Base-by-base conservation (phyloP, 2,329 filamentous ascomycete genomes). In the Coniosporium tulheliwenetii region DNA sequence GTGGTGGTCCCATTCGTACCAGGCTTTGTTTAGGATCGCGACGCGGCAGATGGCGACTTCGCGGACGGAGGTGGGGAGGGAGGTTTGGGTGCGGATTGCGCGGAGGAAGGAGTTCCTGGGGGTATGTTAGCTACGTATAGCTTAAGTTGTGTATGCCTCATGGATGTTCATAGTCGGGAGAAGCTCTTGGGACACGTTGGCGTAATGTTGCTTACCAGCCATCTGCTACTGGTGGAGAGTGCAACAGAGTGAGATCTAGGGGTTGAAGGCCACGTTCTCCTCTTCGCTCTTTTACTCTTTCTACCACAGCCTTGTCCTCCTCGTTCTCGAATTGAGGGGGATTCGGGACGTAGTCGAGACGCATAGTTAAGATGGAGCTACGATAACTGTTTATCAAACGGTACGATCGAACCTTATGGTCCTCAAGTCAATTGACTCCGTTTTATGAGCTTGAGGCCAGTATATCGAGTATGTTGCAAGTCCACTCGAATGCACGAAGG, bases 1-100 rank as follows among this genome's bases (percentile, higher is more conserved):
- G 55, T 93, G 85, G 41, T 84, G 75, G 31, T 65, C 72, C 85
- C 83, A 93, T 59, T 93, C 85, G 59, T 86, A 93, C 77, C 81
- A 85, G 1, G 85, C 85, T 13, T 70, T 61, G 60, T 93, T 93
- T 51, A 85, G 71, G 12, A 81, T 77, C 10, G 85, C 85, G 10
- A 93, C 81, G 38, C 85, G 73, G 52, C 77, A 85, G 50, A 93
- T 87, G 48, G 82, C 79, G 13, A 87, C 67, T 65, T 93, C 85
- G 48, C 82, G 77, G 40, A 85, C 54, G 49, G 58, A 57, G 2
- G 61, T 56, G 2, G 67, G 52, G 2, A 75, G 58, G 10, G 62
- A 66, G 5, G 69, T 75, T 43, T 61, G 56, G 1, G 67, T 71
- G 36, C 72, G 67, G 36, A 76, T 71, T 32, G 71, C 61, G 35